These are phyloP conservation scores for Drechslerella stenobrocha DNA, from an alignment of 2,329 filamentous ascomycete species.

Conservation along the genomic window DNA sequence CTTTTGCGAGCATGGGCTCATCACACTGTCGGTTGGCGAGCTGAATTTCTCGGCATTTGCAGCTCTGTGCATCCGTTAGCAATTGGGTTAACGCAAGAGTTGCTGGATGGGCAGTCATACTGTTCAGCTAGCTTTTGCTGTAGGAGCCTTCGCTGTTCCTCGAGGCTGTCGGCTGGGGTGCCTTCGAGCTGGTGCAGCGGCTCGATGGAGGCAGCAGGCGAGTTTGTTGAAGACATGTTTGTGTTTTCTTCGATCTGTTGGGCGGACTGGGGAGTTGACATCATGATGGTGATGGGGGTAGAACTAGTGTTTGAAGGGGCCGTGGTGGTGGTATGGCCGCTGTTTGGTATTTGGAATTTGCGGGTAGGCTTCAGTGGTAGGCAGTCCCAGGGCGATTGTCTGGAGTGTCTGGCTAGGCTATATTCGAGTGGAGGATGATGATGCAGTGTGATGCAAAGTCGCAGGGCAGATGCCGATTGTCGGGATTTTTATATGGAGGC, in stretches of 20 bases:
- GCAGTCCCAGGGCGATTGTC: neutral
- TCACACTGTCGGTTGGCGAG: constrained; percentile 84
- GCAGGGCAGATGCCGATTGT: constrained; percentile 1
- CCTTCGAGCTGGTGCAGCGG: constrained; percentile 39
- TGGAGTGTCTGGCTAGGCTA: neutral
- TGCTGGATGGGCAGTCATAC: constrained; percentile 58
- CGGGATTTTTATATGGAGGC: constrained; percentile 22
- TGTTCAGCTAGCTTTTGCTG: constrained; percentile 71
- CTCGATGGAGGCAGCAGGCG: constrained; percentile 26
- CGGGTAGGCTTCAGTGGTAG: neutral
- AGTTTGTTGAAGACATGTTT: constrained; percentile 24
- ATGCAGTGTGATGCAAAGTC: neutral
- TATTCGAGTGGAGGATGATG: neutral
- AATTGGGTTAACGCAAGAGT: constrained; percentile 1
- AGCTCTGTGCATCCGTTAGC: constrained; percentile 52
- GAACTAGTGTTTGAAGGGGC: constrained; percentile 12
- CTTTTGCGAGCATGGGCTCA: constrained; percentile 83
- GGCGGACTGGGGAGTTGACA: constrained; percentile 11
- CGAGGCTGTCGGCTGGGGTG: constrained; percentile 58
- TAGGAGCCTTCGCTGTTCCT: constrained; percentile 75
- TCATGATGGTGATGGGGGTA: constrained; percentile 25
- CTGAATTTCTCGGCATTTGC: constrained; percentile 66
- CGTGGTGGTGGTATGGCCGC: neutral
- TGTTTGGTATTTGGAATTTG: neutral
- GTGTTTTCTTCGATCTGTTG: constrained; percentile 35